These are phyloP conservation scores for Yarrowia deformans DNA, from an alignment of 805 yeast species.

Conservation along the genomic window DNA sequence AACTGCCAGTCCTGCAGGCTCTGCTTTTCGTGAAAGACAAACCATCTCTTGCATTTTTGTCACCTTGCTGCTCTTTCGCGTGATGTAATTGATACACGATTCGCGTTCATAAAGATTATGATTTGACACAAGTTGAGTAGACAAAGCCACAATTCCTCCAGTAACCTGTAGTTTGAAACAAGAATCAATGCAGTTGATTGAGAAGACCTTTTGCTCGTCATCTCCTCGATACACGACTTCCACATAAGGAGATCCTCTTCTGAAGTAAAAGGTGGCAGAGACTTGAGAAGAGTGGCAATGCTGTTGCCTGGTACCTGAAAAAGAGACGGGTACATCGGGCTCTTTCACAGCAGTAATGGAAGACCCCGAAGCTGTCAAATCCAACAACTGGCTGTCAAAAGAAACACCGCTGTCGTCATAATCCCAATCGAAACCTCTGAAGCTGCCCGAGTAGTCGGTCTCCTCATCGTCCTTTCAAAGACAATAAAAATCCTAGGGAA, in stretches of 20 bases:
- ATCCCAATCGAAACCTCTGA: not conserved
- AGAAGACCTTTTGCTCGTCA: too few species aligned
- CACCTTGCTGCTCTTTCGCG: not conserved
- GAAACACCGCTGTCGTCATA: not conserved
- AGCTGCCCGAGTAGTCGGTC: too few species aligned
- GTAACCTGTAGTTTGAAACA: too few species aligned
- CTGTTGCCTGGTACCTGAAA: not conserved
- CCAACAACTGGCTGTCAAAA: not conserved
- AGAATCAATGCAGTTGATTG: not conserved
- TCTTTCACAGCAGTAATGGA: too few species aligned
- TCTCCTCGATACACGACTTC: not conserved
- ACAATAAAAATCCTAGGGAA: not conserved
- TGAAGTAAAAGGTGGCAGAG: not conserved
- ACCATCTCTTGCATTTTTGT: not conserved
- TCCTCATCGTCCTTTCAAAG: not conserved
- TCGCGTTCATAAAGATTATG: too few species aligned
- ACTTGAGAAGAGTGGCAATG: not conserved
- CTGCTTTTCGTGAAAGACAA: not conserved
- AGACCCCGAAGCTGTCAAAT: not conserved
- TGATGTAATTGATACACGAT: not conserved
- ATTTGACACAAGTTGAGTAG: too few species aligned
- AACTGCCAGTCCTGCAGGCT: not conserved
- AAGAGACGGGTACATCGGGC: too few species aligned
- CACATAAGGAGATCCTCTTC: not conserved
- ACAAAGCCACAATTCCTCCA: too few species aligned